Evolutionary conservation across 805 yeast genomes (phyloP).

Genomic region (Pichia occidentalis): DNA sequence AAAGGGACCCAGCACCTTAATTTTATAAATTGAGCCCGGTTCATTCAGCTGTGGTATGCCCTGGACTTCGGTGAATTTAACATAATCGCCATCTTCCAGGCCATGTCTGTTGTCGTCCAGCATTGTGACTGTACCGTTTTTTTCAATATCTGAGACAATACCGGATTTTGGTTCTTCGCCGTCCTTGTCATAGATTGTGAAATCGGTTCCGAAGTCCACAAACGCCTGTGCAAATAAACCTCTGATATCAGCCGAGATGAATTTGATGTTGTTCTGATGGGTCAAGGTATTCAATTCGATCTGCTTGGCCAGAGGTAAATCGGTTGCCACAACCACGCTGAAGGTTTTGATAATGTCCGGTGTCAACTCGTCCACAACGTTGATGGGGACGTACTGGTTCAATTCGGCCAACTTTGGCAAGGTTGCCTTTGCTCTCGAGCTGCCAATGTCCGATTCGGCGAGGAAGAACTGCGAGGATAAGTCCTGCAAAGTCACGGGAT

Average conservation of each 20-base stretch:
- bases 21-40: conserved; percentile 57
- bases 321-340: conserved; percentile 85
- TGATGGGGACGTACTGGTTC: conserved; percentile 84
- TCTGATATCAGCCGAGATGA: conserved; percentile 71
- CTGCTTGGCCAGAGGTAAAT: conserved; percentile 64
- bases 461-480: conserved; percentile 88
- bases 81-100: conserved; percentile 84
- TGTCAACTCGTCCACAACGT: conserved; percentile 51
- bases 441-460: conserved; percentile 64
- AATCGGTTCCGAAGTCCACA: conserved; percentile 82
- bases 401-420: conserved; percentile 67
- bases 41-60: conserved; percentile 73
- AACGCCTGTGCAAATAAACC: conserved; percentile 88
- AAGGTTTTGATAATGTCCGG: conserved; percentile 49
- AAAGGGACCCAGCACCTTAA: conserved; percentile 90
- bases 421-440: conserved; percentile 68
- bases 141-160: conserved; percentile 81
- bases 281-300: conserved; percentile 68
- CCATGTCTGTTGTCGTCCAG: conserved; percentile 91
- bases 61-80: conserved; percentile 77
- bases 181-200: conserved; percentile 73
- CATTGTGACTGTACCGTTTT: conserved; percentile 86
- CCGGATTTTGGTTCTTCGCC: conserved; percentile 93
- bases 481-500: conserved; percentile 57
- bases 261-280: conserved; percentile 67